Evolutionary conservation across 2,329 filamentous ascomycete species (phyloP).

Genomic region (Neospermospora avenae): DNA sequence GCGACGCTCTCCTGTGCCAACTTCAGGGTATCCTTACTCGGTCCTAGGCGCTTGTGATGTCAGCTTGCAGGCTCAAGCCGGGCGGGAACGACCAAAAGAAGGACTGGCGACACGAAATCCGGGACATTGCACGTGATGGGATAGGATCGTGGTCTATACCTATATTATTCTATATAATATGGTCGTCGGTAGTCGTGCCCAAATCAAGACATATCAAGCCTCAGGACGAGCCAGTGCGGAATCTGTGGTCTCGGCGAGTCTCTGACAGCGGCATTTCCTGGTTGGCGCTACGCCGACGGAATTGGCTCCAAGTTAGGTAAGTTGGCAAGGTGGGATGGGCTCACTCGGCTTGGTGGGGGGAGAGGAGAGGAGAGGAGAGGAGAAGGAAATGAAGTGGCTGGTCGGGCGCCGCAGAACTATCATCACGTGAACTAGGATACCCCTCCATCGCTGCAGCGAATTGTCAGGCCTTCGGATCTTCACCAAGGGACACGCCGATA

Average conservation of each 20-base stretch:
- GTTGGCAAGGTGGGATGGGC: not conserved
- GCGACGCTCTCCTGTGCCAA: slow-evolving; percentile 7
- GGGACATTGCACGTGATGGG: slow-evolving; percentile 1
- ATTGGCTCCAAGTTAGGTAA: not conserved
- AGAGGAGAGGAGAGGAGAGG: not conserved
- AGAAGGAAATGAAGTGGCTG: not conserved
- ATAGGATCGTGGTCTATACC: slow-evolving; percentile 4
- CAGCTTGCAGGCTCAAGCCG: slow-evolving; percentile 19
- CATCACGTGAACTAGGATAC: no score
- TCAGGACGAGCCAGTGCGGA: not conserved
- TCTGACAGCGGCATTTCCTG: slow-evolving; percentile 24
- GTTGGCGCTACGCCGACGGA: not conserved
- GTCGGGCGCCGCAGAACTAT: no score
- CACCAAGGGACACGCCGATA: no score
- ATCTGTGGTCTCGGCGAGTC: not conserved
- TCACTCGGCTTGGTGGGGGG: not conserved
- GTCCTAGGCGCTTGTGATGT: slow-evolving; percentile 19
- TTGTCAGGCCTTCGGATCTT: no score
- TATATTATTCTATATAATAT: no score
- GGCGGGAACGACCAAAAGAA: slow-evolving; percentile 9
- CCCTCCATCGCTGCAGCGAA: no score
- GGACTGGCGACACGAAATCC: slow-evolving; percentile 6
- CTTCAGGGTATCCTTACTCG: slow-evolving; percentile 9
- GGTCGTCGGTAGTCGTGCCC: not conserved
- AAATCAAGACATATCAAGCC: not conserved